Conservation (phyloP, 176 grass and related monocot species). For the Zea luxurians region DNA sequence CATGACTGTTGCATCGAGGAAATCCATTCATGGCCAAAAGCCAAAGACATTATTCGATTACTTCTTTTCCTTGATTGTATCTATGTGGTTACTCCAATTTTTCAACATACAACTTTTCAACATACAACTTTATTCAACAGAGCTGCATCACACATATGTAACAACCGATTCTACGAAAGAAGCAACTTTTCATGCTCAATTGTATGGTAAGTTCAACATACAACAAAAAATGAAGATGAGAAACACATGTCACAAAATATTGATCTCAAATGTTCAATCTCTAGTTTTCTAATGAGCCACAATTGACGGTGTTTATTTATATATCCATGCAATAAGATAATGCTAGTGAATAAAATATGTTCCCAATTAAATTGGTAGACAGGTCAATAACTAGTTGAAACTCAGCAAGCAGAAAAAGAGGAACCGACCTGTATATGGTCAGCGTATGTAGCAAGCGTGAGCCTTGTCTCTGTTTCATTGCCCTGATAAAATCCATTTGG, state of each 20-base stretch:
- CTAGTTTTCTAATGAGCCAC: constrained; percentile 5
- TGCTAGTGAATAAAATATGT: constrained; percentile 3
- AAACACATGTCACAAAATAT: neutral
- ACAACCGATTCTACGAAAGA: neutral
- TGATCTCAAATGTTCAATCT: constrained; percentile 1
- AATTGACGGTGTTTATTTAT: neutral
- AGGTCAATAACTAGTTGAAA: constrained; percentile 4
- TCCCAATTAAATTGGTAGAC: constrained; percentile 18
- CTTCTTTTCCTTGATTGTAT: neutral
- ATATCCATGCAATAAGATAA: constrained; percentile 25
- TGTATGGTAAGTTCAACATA: constrained; percentile 2
- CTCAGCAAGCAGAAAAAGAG: constrained; percentile 7
- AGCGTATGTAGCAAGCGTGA: constrained; percentile 56
- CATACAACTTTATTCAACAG: neutral
- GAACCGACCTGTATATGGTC: constrained; percentile 80
- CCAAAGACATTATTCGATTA: neutral
- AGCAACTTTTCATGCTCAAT: neutral
- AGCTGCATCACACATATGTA: constrained; percentile 3
- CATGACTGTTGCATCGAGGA: neutral
- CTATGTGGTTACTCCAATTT: constrained; percentile 11
- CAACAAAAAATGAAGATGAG: neutral
- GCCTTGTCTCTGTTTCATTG: constrained; percentile 62
- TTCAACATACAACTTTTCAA: neutral
- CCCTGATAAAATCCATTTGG: constrained; percentile 91
- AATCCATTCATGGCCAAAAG: neutral